Evolutionary conservation across 2,329 filamentous ascomycete species (phyloP), one percentile per base, ranked within the genome.

Genomic region (Microsporum audouinii): DNA sequence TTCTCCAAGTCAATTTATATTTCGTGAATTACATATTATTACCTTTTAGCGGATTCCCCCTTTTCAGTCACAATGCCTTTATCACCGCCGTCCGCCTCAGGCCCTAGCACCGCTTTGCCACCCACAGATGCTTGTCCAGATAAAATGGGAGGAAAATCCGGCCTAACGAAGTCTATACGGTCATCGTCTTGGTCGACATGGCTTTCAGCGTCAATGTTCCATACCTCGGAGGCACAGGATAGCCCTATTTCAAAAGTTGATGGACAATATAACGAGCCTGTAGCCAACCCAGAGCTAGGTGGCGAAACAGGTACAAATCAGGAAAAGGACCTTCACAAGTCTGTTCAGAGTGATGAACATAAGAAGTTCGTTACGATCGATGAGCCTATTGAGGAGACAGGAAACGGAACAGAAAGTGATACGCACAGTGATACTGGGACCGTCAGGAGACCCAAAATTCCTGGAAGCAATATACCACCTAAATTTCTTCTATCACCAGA

Each of bases 161-260:
- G 27, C 5, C 31, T 27, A 17, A 60, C 45, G 23, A 58, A 55
- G 14, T 31, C 36, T 14, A 36, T 43, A 31, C 61, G 60, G 38
- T 62, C 62, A 56, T 64, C 62, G 39, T 66, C 63, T 58, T 65
- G 59, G 63, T 61, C 64, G 39, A 47, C 47, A 36, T 63, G 64
- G 58, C 47, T 63, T 4, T 27, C 57, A 2, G 49, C 43, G n/a
- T 64, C 64, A 8, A 43, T 62, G 10, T 57, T 63, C 36, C 39
- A 31, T 36, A 39, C 38, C 23, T 8, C 34, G 23, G 14, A 39
- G 12, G 3, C 39, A n/a, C 17, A 59, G 29, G 8, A 14, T n/a
- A 14, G 29, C 5, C 14, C 55, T 51, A 53, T 33, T n/a, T 34
- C 27, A 2, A 34, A 23, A 2, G 31, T 5, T 53, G 29, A 34